These are phyloP conservation scores for Articulospora tetracladia DNA, from an alignment of 495 filamentous ascomycete genomes.

Conservation along the genomic window DNA sequence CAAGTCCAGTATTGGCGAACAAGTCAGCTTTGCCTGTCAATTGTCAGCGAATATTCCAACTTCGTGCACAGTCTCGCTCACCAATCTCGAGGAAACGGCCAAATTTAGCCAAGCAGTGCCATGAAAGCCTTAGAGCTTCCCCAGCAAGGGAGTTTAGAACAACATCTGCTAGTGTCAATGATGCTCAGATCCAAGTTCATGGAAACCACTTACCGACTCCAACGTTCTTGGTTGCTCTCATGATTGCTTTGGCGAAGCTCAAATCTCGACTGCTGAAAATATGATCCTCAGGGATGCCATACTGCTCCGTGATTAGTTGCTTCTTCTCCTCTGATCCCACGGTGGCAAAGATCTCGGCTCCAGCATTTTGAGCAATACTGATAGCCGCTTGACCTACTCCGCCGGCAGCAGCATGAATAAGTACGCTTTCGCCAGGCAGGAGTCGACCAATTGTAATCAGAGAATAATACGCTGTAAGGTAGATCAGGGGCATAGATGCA, in stretches of 20 bases:
- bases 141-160: conserved; percentile 49
- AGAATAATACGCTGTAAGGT: conserved; percentile 54
- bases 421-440: conserved; percentile 46
- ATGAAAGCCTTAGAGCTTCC: conserved; percentile 38
- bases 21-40: conserved; percentile 31
- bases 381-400: conserved; percentile 60
- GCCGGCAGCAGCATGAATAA: conserved; percentile 58
- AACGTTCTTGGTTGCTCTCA: conserved; percentile 37
- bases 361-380: conserved; percentile 46
- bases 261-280: conserved; percentile 46
- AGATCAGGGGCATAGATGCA: conserved; percentile 53
- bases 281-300: conserved; percentile 42
- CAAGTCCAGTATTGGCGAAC: conserved; percentile 25
- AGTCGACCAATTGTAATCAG: conserved; percentile 43
- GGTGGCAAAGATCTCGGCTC: conserved; percentile 55
- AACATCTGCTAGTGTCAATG: too few species aligned
- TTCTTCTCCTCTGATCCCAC: conserved; percentile 50
- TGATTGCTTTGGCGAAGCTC: conserved; percentile 36
- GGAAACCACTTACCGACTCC: too few species aligned
- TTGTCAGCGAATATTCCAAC: too few species aligned
- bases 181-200: conserved; percentile 22
- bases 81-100: conserved; percentile 45
- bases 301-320: conserved; percentile 42
- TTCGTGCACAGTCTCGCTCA: too few species aligned
- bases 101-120: conserved; percentile 43